Evolutionary conservation across 164 flowering plant genomes (phyloP).

Genomic region (Paratinospora sagittata): DNA sequence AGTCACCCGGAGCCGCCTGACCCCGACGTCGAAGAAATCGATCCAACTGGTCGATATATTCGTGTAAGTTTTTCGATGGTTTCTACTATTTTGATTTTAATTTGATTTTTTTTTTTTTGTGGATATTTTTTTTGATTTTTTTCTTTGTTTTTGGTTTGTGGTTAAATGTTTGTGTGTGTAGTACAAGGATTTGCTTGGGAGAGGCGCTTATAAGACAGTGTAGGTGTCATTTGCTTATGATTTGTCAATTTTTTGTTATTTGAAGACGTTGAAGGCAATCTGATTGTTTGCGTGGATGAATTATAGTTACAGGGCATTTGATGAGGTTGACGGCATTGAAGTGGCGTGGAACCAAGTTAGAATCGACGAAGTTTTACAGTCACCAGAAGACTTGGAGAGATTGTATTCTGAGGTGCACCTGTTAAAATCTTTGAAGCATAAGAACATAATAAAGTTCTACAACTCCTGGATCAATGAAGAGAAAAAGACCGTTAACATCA

Average conservation of each 20-base stretch:
- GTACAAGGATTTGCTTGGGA: constrained; percentile 54
- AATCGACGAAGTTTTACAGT: constrained; percentile 47
- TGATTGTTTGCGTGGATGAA: not conserved
- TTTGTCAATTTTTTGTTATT: not conserved
- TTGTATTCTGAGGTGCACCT: constrained; percentile 59
- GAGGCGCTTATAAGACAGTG: constrained; percentile 62
- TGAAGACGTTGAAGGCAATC: not conserved
- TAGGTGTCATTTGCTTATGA: constrained; percentile 23
- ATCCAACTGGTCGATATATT: constrained; percentile 46
- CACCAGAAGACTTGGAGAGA: constrained; percentile 50
- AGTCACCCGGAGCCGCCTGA: constrained; percentile 28
- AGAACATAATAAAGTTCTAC: constrained; percentile 48
- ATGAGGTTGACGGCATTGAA: constrained; percentile 65
- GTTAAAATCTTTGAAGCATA: constrained; percentile 50
- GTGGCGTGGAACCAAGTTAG: constrained; percentile 68
- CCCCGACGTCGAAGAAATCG: constrained; percentile 40
- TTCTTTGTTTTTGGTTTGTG: too few species aligned
- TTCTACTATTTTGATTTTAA: not conserved
- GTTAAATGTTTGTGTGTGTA: constrained; percentile 21
- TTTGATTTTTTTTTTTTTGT: not conserved
- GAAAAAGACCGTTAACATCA: constrained; percentile 54
- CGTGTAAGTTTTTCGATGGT: constrained; percentile 32
- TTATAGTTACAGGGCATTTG: constrained; percentile 54
- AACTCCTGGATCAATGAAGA: constrained; percentile 64
- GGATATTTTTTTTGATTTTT: not conserved